These are phyloP conservation scores for Trametes cinnabarina DNA, from an alignment of 768 basidiomycete species.

Conservation along the genomic window DNA sequence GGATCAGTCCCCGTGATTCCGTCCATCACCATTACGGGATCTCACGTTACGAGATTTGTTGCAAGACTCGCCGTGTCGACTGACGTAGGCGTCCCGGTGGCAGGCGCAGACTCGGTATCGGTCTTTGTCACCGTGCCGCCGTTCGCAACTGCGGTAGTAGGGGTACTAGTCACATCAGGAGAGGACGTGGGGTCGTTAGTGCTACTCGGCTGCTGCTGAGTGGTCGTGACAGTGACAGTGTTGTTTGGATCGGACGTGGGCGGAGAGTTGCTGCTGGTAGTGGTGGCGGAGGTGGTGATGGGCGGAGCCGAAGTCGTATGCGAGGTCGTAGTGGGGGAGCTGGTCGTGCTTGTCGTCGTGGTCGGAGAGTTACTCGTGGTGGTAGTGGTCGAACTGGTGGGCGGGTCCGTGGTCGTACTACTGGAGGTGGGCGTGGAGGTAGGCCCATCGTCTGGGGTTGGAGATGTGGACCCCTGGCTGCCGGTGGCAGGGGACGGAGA, in stretches of 20 bases:
- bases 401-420: not conserved
- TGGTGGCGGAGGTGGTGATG: not conserved
- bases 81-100: not conserved
- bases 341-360: slow-evolving; percentile 13
- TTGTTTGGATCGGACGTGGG: slow-evolving; percentile 21
- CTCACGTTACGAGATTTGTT: slow-evolving; percentile 5
- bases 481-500: too few relatives aligned
- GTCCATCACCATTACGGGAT: not conserved
- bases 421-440: not conserved
- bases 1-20: not conserved
- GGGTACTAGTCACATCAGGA: slow-evolving; percentile 15
- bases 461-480: not conserved
- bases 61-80: not conserved
- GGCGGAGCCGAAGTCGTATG: not conserved
- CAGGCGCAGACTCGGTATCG: not conserved
- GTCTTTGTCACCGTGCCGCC: not conserved
- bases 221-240: slow-evolving; percentile 4
- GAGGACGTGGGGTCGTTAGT: slow-evolving; percentile 12
- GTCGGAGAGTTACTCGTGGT: slow-evolving; percentile 10
- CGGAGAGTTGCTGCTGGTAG: slow-evolving; percentile 15
- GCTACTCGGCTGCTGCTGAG: not conserved
- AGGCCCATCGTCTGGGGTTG: not conserved
- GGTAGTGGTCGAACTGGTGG: not conserved
- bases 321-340: too few relatives aligned
- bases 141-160: not conserved